Evolutionary conservation across 2,329 filamentous ascomycete species (phyloP).

Genomic region (Penicillium occitanis): DNA sequence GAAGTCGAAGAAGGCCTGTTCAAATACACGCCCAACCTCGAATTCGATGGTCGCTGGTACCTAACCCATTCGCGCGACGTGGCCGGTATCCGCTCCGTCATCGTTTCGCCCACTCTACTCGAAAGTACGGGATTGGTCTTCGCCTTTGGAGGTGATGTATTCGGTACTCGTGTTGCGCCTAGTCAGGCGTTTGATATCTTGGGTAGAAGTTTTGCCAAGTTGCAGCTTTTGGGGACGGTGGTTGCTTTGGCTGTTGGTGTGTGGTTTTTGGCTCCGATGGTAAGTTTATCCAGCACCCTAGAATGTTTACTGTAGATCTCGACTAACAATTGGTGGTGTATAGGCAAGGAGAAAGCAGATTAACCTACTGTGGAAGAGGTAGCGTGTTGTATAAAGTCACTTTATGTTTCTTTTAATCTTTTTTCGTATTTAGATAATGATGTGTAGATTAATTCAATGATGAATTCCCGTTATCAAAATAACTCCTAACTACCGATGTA

Average conservation of each 20-base stretch:
- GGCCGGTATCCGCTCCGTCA: slow-evolving; percentile 69
- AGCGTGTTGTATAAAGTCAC: neutral
- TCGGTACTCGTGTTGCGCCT: slow-evolving; percentile 81
- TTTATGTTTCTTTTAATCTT: neutral
- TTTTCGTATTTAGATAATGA: neutral
- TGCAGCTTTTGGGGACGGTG: slow-evolving; percentile 80
- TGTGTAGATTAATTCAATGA: slow-evolving; percentile 10
- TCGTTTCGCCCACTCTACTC: slow-evolving; percentile 73
- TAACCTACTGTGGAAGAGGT: slow-evolving; percentile 37
- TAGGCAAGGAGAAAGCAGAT: slow-evolving; percentile 54
- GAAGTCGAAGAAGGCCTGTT: slow-evolving; percentile 83
- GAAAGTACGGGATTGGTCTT: slow-evolving; percentile 92
- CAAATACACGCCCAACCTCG: slow-evolving; percentile 72
- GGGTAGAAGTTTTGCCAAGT: slow-evolving; percentile 89
- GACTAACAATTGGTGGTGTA: neutral
- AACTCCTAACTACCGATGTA: slow-evolving; percentile 5
- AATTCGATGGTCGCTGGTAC: slow-evolving; percentile 78
- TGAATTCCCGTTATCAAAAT: neutral
- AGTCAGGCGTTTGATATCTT: slow-evolving; percentile 89
- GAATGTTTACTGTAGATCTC: slow-evolving; percentile 10
- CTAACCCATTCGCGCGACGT: slow-evolving; percentile 82
- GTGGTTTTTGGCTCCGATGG: slow-evolving; percentile 76
- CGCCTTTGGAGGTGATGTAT: slow-evolving; percentile 81
- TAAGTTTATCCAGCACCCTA: slow-evolving; percentile 49
- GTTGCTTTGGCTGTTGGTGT: slow-evolving; percentile 76